Evolutionary conservation across 1,139 yeast genomes (phyloP).

Genomic region (Yamadazyma mexicana): DNA sequence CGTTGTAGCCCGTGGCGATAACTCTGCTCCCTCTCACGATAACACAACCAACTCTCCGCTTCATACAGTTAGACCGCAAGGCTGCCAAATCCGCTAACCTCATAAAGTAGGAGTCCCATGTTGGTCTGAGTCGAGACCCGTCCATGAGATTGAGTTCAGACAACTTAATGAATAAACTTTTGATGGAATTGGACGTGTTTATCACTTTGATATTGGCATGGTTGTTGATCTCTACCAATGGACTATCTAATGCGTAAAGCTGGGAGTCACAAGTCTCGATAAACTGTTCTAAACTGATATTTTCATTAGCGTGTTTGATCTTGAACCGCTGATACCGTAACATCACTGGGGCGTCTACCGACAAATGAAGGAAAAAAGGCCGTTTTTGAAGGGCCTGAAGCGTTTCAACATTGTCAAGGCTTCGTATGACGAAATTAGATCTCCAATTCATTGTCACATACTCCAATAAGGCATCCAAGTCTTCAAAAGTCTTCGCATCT

Average conservation of each 20-base stretch:
- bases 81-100: constrained; percentile 91
- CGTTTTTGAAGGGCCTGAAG: constrained; percentile 60
- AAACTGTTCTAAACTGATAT: constrained; percentile 40
- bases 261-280: constrained; percentile 45
- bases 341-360: constrained; percentile 72
- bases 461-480: constrained; percentile 51
- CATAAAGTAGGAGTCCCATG: constrained; percentile 97
- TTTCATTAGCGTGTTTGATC: constrained; percentile 18
- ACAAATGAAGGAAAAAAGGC: constrained; percentile 83
- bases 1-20: constrained; percentile 95
- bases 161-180: constrained; percentile 51
- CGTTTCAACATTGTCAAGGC: constrained; percentile 43
- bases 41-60: constrained; percentile 94
- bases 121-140: constrained; percentile 73
- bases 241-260: constrained; percentile 35
- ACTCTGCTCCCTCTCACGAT: constrained; percentile 84
- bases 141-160: constrained; percentile 56
- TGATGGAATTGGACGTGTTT: constrained; percentile 53
- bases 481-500: constrained; percentile 24
- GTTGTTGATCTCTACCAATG: constrained; percentile 51
- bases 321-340: constrained; percentile 53
- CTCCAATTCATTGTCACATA: constrained; percentile 74
- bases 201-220: constrained; percentile 62
- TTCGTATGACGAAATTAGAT: constrained; percentile 58
- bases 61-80: constrained; percentile 91